Conservation (phyloP, 2,329 filamentous ascomycete genomes). For the Zelopaecilomyces penicillatus region DNA sequence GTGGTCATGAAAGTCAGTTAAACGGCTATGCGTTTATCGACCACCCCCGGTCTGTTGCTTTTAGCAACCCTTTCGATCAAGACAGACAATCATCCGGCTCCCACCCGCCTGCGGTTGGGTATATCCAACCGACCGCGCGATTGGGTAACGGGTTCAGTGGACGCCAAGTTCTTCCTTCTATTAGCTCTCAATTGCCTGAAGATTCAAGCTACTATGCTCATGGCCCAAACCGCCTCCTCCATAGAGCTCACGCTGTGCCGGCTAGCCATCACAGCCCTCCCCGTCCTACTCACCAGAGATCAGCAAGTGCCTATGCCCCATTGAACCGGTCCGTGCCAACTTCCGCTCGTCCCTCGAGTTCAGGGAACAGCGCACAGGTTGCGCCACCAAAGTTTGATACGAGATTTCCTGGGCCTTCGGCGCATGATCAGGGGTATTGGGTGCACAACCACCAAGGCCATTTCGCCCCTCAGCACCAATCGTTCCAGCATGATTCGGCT, state of each 20-base stretch:
- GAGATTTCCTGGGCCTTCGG: not conserved
- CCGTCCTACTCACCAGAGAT: constrained; percentile 16
- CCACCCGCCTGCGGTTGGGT: not conserved
- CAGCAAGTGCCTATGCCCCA: constrained; percentile 14
- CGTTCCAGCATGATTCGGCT: not conserved
- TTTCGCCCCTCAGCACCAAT: constrained; percentile 1
- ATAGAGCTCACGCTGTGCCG: not conserved
- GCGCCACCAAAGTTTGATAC: constrained; percentile 3
- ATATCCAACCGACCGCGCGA: not conserved
- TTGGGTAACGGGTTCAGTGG: constrained; percentile 1
- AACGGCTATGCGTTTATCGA: too few relatives aligned
- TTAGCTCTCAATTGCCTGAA: constrained; percentile 14
- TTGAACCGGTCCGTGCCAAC: constrained; percentile 7
- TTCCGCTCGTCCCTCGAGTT: constrained; percentile 13
- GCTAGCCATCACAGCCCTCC: not conserved
- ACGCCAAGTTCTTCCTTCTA: constrained; percentile 16
- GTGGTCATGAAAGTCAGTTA: not conserved
- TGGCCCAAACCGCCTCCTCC: not conserved
- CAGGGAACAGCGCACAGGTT: constrained; percentile 7
- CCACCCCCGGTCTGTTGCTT: not conserved
- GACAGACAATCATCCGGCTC: not conserved
- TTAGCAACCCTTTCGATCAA: not conserved
- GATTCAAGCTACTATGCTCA: not conserved
- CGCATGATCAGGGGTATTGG: constrained; percentile 1
- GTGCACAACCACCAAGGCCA: not conserved